Evolutionary conservation across 129 eudicot genomes (phyloP).

Genomic region (Escallonia herrerae): DNA sequence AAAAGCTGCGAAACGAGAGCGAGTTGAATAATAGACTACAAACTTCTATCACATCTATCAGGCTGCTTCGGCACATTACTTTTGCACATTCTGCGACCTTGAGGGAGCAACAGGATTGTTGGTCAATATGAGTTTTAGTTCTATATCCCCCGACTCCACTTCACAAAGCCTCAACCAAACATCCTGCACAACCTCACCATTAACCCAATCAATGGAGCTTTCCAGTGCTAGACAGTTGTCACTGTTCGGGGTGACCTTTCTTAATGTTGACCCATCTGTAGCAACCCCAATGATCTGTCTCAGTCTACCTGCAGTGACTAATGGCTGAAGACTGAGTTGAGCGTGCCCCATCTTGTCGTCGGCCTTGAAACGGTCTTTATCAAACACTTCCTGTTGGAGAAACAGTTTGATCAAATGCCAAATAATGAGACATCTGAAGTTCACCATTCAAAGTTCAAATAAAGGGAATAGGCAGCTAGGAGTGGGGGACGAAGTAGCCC

Average conservation of each 20-base stretch:
- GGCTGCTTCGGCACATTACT: too few species aligned
- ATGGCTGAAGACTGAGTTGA: conserved; percentile 42
- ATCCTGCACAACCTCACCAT: conserved; percentile 51
- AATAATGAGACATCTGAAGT: too few species aligned
- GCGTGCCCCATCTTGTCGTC: conserved; percentile 75
- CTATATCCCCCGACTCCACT: conserved; percentile 54
- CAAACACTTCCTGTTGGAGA: conserved; percentile 42
- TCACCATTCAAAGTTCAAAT: too few species aligned
- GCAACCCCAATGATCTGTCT: conserved; percentile 42
- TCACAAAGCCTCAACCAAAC: conserved; percentile 51
- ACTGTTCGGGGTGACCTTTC: conserved; percentile 45
- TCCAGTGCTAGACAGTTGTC: conserved; percentile 47
- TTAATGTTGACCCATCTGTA: conserved; percentile 31
- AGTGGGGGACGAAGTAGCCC: too few species aligned
- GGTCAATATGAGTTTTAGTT: conserved; percentile 38
- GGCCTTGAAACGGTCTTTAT: conserved; percentile 56
- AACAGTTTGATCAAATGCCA: too few species aligned
- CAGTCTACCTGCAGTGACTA: conserved; percentile 41
- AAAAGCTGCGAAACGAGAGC: too few species aligned
- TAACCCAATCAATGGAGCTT: conserved; percentile 36
- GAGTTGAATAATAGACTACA: too few species aligned
- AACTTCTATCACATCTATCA: too few species aligned
- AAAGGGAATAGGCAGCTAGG: too few species aligned
- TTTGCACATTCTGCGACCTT: neutral
- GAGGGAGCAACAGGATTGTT: conserved; percentile 15